Conservation (phyloP, 1,284 basidiomycete genomes). For the Fomitiporia mediterranea region DNA sequence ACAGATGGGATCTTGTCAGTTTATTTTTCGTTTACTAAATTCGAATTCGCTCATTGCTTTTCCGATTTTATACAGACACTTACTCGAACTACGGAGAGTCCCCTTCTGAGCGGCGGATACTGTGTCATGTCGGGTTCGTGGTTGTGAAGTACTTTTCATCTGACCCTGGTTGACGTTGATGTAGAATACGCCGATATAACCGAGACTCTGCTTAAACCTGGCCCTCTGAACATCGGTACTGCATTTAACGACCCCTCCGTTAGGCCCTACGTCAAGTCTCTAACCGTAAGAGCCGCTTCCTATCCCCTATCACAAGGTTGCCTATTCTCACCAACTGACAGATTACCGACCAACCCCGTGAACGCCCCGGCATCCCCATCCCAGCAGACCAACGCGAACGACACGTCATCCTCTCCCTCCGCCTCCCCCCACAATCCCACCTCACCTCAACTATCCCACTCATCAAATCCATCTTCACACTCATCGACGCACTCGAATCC, state of each 20-base stretch:
- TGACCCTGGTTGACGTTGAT: conserved; percentile 19
- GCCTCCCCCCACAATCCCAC: conserved; percentile 48
- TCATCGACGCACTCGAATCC: conserved; percentile 65
- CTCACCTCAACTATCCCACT: conserved; percentile 52
- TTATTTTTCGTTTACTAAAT: not conserved
- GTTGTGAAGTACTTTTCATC: not conserved
- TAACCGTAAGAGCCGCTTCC: conserved; percentile 42
- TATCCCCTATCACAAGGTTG: conserved; percentile 12
- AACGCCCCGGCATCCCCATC: conserved; percentile 55
- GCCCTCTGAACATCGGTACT: conserved; percentile 49
- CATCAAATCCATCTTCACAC: conserved; percentile 62
- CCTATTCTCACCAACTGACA: conserved; percentile 32
- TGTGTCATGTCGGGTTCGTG: conserved; percentile 68
- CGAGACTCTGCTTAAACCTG: conserved; percentile 70
- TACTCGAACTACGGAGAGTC: conserved; percentile 69
- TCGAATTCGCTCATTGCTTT: not conserved
- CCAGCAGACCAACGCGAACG: conserved; percentile 51
- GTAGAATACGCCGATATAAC: conserved; percentile 78
- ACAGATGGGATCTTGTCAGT: conserved; percentile 83
- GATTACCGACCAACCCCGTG: conserved; percentile 81
- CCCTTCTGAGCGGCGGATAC: conserved; percentile 51
- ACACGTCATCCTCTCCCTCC: conserved; percentile 66
- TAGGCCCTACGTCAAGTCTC: conserved; percentile 72
- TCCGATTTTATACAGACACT: conserved; percentile 51
- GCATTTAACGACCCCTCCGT: conserved; percentile 60